These are phyloP conservation scores for Sphaerostilbella broomeana DNA, from an alignment of 2,329 filamentous ascomycete genomes.

Conservation along the genomic window DNA sequence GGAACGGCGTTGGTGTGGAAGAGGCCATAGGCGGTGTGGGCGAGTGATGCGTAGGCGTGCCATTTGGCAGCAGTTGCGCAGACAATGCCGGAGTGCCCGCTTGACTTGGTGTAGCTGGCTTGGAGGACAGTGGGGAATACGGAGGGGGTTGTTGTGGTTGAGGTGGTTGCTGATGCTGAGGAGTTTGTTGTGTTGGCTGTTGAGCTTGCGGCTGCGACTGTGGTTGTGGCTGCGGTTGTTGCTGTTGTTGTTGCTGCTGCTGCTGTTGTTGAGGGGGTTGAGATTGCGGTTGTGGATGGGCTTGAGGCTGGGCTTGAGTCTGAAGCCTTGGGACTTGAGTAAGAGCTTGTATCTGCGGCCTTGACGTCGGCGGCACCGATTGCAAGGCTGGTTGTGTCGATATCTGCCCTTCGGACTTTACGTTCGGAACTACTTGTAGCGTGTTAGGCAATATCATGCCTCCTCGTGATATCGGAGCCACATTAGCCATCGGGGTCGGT, in stretches of 20 bases:
- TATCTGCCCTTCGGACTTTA: constrained; percentile 21
- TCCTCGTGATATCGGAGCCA: constrained; percentile 1
- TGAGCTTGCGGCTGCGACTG: constrained; percentile 2
- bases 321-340: constrained; percentile 21
- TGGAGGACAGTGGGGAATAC: not conserved
- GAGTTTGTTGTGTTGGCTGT: constrained; percentile 5
- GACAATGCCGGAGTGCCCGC: constrained; percentile 4
- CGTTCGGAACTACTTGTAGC: too few relatives aligned
- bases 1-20: constrained; percentile 10
- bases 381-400: constrained; percentile 27
- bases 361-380: constrained; percentile 22
- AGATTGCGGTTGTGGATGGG: constrained; percentile 16
- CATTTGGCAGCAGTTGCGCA: constrained; percentile 9
- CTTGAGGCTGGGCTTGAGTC: constrained; percentile 16
- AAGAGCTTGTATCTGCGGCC: constrained; percentile 24
- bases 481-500: constrained; percentile 1
- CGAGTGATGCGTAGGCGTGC: constrained; percentile 6
- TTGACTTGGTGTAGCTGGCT: constrained; percentile 9
- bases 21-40: constrained; percentile 6
- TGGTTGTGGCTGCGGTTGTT: constrained; percentile 11
- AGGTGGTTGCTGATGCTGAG: constrained; percentile 5
- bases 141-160: constrained; percentile 1
- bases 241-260: constrained; percentile 15
- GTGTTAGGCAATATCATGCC: constrained; percentile 10
- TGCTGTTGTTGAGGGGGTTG: constrained; percentile 18